These are phyloP conservation scores for Marasmius fiardii DNA, from an alignment of 1,284 basidiomycete genomes.

Conservation along the genomic window DNA sequence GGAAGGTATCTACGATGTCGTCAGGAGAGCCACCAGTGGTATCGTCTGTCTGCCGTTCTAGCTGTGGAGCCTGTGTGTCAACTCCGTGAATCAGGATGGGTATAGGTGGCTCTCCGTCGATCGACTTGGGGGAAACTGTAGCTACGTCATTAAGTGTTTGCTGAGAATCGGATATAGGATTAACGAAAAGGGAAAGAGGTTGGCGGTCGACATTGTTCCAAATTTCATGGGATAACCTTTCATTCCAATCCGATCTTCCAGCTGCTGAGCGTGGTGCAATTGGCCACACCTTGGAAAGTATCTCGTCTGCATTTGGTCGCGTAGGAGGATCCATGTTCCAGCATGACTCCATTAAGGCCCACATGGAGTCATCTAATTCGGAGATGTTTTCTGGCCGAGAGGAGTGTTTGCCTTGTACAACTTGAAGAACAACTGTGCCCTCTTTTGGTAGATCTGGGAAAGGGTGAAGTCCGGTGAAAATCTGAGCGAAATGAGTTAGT, in stretches of 20 bases:
- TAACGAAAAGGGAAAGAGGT: background rate
- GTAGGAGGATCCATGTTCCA: conserved; percentile 6
- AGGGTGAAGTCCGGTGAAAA: conserved; percentile 15
- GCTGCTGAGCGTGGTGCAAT: too few species aligned
- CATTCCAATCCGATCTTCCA: too few species aligned
- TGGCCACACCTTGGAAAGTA: background rate
- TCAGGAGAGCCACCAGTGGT: background rate
- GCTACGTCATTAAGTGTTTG: conserved; percentile 17
- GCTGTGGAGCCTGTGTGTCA: conserved; percentile 3
- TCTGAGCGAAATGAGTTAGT: background rate
- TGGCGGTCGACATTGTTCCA: background rate
- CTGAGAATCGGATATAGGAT: too few species aligned
- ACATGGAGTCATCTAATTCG: conserved; percentile 4
- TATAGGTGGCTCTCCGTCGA: conserved; percentile 27
- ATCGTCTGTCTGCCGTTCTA: background rate
- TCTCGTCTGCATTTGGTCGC: conserved; percentile 13
- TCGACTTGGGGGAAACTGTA: conserved; percentile 17
- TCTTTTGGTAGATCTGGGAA: conserved; percentile 13
- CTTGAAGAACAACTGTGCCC: conserved; percentile 11
- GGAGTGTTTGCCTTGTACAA: conserved; percentile 8
- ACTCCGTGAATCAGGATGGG: conserved; percentile 15
- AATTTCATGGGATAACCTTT: background rate
- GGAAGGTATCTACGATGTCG: background rate
- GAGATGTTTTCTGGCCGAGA: background rate
- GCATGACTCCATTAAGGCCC: conserved; percentile 11